These are phyloP conservation scores for Phytophthora meadii DNA, from an alignment of 352 stramenopile species.

Conservation along the genomic window DNA sequence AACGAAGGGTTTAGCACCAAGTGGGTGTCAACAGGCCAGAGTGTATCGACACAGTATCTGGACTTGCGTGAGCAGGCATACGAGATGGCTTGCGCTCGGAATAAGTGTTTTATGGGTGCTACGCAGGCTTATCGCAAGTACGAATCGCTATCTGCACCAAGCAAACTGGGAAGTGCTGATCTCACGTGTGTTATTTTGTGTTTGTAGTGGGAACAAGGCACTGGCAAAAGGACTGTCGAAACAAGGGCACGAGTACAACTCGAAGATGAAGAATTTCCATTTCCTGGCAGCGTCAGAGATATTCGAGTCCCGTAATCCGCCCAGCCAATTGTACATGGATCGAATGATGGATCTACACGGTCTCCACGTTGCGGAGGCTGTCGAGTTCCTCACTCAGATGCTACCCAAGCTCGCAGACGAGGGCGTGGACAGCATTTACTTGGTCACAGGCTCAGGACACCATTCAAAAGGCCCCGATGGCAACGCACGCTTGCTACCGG, in stretches of 20 bases:
- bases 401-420: constrained; percentile 76
- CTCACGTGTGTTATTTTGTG: constrained; percentile 28
- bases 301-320: constrained; percentile 82
- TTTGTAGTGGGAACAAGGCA: constrained; percentile 71
- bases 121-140: constrained; percentile 87
- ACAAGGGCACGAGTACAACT: constrained; percentile 84
- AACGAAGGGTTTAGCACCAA: constrained; percentile 45
- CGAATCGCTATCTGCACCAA: constrained; percentile 4
- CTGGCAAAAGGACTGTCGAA: constrained; percentile 76
- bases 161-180: not conserved
- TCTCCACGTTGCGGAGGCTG: constrained; percentile 79
- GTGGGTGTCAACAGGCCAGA: constrained; percentile 72
- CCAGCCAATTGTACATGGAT: constrained; percentile 78
- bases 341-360: constrained; percentile 86
- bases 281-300: constrained; percentile 78
- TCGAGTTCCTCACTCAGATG: constrained; percentile 80
- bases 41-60: constrained; percentile 75
- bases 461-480: constrained; percentile 76
- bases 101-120: constrained; percentile 89
- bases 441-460: constrained; percentile 85
- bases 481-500: constrained; percentile 75
- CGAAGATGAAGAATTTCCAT: constrained; percentile 87
- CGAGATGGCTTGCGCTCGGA: constrained; percentile 79
- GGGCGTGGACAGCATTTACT: constrained; percentile 75
- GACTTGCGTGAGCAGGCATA: constrained; percentile 81